Evolutionary conservation across 768 basidiomycete genomes (phyloP), one percentile per base, ranked within the genome.

Genomic region (Coprinopsis strossmayeri): DNA sequence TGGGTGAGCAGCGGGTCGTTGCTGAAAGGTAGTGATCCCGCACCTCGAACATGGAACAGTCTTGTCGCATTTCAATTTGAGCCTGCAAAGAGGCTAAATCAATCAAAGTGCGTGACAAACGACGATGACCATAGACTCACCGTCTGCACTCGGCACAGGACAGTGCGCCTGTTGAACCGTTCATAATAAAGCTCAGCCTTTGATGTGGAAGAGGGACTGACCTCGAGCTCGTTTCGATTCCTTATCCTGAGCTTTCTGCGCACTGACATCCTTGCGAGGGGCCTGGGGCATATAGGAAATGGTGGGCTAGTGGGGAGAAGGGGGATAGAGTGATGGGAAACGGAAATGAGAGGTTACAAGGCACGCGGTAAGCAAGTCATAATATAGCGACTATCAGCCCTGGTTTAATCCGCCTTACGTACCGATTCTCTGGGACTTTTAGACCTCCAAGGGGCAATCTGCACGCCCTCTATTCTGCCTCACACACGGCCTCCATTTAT

Each of bases 1-100:
- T n/a, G n/a, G n/a, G n/a, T n/a, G n/a, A n/a, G n/a, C n/a, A n/a
- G n/a, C n/a, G n/a, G n/a, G n/a, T n/a, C n/a, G n/a, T n/a, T n/a
- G n/a, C n/a, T n/a, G n/a, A n/a, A n/a, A n/a, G n/a, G n/a, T n/a
- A n/a, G n/a, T n/a, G n/a, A n/a, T n/a, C n/a, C 23, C 54, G 42
- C 18, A 75, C 76, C 76, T 77, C 43, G 76, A 72, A 51, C 77
- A 79, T 11, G 76, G 76, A 1, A 76, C 76, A 2, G 76, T 84
- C 64, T 87, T 88, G 65, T 87, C 83, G 62, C 86, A 88, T 62
- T 82, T 84, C 37, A 85, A 61, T 59, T 85, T 84, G 34, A 86
- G 69, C 24, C 82, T 83, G 55, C 4, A 28, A 28, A 45, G 5
- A 27, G 12, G 38, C n/a, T 34, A 37, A 21, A 34, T 24, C 30